Conservation (phyloP, 1,284 basidiomycete species). For the Ceratobasidium sp. region DNA sequence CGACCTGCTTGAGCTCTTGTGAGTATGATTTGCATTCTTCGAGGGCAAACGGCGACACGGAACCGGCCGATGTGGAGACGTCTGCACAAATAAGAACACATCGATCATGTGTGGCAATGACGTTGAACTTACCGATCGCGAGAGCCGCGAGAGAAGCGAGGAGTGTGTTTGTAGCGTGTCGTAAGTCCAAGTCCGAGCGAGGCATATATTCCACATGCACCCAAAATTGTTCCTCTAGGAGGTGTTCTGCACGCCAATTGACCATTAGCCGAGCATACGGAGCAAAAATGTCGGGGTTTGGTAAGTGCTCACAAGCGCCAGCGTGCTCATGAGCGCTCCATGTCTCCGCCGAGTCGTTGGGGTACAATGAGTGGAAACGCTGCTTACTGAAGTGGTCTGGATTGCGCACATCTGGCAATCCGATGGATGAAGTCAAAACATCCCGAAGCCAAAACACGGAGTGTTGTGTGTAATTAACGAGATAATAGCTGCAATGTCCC, state of each 20-base stretch:
- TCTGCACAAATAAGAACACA: neutral
- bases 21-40: constrained; percentile 40
- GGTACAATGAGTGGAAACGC: neutral
- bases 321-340: too few relatives aligned
- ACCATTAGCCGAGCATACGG: neutral
- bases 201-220: constrained; percentile 42
- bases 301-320: too few relatives aligned
- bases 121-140: neutral
- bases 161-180: neutral
- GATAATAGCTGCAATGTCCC: constrained; percentile 27
- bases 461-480: constrained; percentile 20
- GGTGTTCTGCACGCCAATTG: constrained; percentile 5
- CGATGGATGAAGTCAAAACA: constrained; percentile 18
- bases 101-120: neutral
- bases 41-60: constrained; percentile 24
- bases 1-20: neutral
- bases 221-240: constrained; percentile 40
- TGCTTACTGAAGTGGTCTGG: constrained; percentile 15
- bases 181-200: neutral
- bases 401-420: neutral
- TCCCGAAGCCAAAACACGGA: constrained; percentile 38
- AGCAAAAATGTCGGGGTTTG: too few relatives aligned
- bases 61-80: constrained; percentile 29
- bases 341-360: neutral
- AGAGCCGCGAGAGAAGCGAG: constrained; percentile 18